Evolutionary conservation across 2,329 filamentous ascomycete genomes (phyloP).

Genomic region (Nannizziopsis arthrosporioides): DNA sequence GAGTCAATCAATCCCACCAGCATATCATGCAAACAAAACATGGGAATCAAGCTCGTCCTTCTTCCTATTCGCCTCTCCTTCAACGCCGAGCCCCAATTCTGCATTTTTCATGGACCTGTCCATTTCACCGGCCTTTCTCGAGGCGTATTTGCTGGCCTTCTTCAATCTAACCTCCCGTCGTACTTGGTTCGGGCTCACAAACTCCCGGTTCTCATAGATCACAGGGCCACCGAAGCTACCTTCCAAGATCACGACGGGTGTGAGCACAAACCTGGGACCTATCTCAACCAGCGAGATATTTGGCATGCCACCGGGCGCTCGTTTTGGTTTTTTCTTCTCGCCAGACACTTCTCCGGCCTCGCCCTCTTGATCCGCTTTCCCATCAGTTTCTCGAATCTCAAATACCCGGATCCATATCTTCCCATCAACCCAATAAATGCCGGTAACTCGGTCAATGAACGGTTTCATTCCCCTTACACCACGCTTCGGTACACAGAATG

Average conservation of each 20-base stretch:
- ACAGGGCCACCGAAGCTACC: conserved; percentile 91
- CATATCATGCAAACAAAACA: conserved; percentile 57
- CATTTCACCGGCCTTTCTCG: conserved; percentile 59
- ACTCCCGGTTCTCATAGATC: conserved; percentile 97
- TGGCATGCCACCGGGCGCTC: conserved; percentile 47
- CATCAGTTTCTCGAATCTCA: conserved; percentile 75
- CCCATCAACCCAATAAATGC: conserved; percentile 77
- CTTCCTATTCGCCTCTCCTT: conserved; percentile 51
- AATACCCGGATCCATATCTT: conserved; percentile 96
- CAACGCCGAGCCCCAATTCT: conserved; percentile 62
- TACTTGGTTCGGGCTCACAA: conserved; percentile 91
- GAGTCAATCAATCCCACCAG: not conserved
- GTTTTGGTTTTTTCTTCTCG: conserved; percentile 29
- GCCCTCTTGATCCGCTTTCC: conserved; percentile 37
- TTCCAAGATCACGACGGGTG: conserved; percentile 89
- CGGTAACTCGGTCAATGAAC: conserved; percentile 91
- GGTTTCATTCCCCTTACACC: conserved; percentile 83
- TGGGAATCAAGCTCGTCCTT: conserved; percentile 64
- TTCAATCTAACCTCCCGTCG: conserved; percentile 64
- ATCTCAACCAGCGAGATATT: conserved; percentile 83
- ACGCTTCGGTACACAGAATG: conserved; percentile 77
- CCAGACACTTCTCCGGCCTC: conserved; percentile 31
- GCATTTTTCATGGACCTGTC: conserved; percentile 64
- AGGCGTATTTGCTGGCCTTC: conserved; percentile 68
- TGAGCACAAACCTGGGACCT: conserved; percentile 82